Conservation (phyloP, 1,139 yeast genomes). For the Suhomyces bolitotheri region DNA sequence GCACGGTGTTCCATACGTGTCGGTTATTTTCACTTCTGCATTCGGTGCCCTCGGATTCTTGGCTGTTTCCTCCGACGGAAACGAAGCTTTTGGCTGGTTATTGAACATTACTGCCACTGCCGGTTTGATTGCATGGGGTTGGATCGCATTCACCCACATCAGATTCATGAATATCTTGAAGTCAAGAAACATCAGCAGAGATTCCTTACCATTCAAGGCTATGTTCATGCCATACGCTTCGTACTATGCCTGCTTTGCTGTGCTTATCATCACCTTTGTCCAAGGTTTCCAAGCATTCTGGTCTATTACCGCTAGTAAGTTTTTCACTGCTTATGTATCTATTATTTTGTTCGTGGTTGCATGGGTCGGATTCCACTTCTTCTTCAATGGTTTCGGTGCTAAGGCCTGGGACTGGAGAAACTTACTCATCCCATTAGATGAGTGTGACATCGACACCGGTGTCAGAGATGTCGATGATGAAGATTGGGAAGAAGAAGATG, state of each 20-base stretch:
- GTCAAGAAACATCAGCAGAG: conserved; percentile 55
- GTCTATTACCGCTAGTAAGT: conserved; percentile 51
- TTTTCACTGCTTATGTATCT: conserved; percentile 69
- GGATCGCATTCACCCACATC: conserved; percentile 64
- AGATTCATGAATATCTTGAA: conserved; percentile 66
- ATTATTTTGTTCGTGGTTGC: conserved; percentile 54
- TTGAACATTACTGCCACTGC: conserved; percentile 78
- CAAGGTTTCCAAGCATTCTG: conserved; percentile 72
- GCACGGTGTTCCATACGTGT: conserved; percentile 65
- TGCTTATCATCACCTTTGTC: conserved; percentile 56
- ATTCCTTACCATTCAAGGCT: conserved; percentile 72
- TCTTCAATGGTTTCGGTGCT: conserved; percentile 41
- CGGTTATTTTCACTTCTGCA: conserved; percentile 58
- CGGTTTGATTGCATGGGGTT: conserved; percentile 74
- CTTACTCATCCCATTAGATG: conserved; percentile 46
- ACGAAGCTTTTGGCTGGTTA: conserved; percentile 78
- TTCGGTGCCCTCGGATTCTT: conserved; percentile 71
- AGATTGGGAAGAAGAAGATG: conserved; percentile 45
- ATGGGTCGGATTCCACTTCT: conserved; percentile 55
- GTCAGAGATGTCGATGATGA: conserved; percentile 57
- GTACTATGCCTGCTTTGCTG: conserved; percentile 54
- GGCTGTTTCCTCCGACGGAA: conserved; percentile 59
- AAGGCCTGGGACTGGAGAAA: conserved; percentile 33
- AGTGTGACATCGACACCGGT: conserved; percentile 63
- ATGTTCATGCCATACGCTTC: conserved; percentile 63